Evolutionary conservation across 2,329 filamentous ascomycete genomes (phyloP), one percentile per base, ranked within the genome.

Genomic region (Arachnomyces sp.): DNA sequence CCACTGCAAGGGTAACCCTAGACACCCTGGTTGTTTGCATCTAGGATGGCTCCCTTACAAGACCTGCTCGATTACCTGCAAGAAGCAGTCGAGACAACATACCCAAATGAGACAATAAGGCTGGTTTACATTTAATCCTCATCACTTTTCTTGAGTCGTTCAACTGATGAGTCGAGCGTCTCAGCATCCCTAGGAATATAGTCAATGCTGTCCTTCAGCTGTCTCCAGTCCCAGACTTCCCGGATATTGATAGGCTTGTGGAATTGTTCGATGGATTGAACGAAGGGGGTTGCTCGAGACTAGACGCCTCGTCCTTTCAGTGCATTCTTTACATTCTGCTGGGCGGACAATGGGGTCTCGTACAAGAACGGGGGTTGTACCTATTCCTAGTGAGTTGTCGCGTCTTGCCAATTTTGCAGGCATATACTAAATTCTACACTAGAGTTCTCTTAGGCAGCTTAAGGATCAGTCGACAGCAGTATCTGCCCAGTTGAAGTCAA

Each of bases 301-400:
- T 50, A 2, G 45, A 48, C 31, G 25, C 37, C 13, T 36, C 38
- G n/a, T 48, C 47, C 4, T 46, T 50, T 28, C 39, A 44, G 13
- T 48, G 42, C 35, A 36, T 48, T 15, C 32, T 48, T 9, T 36
- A 44, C 28, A 31, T 50, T 9, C 36, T 50, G 12, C 39, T 50
- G 15, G 36, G 39, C 16, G 40, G 41, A 9, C 38, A 21, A 21
- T 39, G 43, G 35, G 46, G 42, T 30, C 9, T 34, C 2, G 43
- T 41, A 25, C 34, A 45, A 14, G 47, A 50, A 8, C 41, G 39
- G 18, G 45, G 47, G 1, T 39, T 48, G 14, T 43, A 42, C 32
- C 42, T 48, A 2, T 44, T 48, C 9, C 43, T 48, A 28, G 47
- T 50, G 36, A 17, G 29, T 42, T n/a, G 28, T 25, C 21, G n/a